Evolutionary conservation across 805 yeast species (phyloP), one percentile per base, ranked within the genome.

Genomic region (Candida vaughaniae): DNA sequence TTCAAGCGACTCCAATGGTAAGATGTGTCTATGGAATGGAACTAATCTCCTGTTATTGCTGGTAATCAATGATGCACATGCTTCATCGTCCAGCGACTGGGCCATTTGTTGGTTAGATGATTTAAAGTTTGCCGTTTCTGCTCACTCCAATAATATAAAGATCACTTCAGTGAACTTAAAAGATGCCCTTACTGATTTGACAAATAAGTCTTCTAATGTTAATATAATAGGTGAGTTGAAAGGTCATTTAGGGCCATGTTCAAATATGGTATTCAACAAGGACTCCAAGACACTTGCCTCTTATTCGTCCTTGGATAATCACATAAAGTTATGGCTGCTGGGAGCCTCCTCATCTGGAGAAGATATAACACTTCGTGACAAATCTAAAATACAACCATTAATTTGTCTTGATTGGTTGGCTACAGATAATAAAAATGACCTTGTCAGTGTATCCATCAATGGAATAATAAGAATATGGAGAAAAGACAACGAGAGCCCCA

Each of bases 51-150:
- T 77, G 16, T 46, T 62, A 18, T 39, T 67, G 19, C 53, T 35
- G 39, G 56, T 7, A 51, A 46, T 10, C 45, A 11, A 10, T 29
- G 9, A 3, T n/a, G 11, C 16, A 14, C 25, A 8, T 30, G 6
- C 23, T 20, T 20, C 31, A 14, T 35, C 37, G 7, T 14, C 27
- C 5, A 15, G 25, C n/a, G 43, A 41, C 1, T 66, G 75, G 2
- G 85, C 78, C 42, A 77, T 82, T 3, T 77, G 81, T 44, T 88
- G 96, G 95, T 65, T 89, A 11, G 85, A 79, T 48, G 75, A 75
- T 22, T 58, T 62, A 36, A 84, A 78, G 47, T 84, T 84, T 56
- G 85, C 86, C 3, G 60, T 83, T n/a, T 82, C 95, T 0, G 82
- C 85, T 0, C 51, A 66, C 3, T 70, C 70, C 35, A 71, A 78